phyloP scores from a whole-genome alignment of 139 green algal genomes.

The Nannochloris sp. region DNA sequence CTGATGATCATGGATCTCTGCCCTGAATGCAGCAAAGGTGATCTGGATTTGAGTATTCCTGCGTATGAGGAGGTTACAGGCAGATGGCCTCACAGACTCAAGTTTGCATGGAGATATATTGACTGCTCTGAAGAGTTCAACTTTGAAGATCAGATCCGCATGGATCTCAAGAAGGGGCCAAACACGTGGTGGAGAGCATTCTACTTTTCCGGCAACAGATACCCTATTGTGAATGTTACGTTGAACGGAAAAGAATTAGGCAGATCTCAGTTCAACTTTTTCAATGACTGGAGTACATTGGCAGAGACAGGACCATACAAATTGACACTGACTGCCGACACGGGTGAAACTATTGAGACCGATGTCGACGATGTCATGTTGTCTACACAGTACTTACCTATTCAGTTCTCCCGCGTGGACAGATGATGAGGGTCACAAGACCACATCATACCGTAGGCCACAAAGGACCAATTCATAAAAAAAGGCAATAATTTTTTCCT shows the following conservation, averaged over 20 bases:
- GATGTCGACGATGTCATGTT: neutral
- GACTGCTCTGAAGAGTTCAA: conserved; percentile 1
- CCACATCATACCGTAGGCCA: no score
- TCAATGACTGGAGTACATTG: neutral
- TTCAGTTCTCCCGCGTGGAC: neutral
- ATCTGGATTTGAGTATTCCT: conserved; percentile 12
- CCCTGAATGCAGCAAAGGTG: conserved; percentile 10
- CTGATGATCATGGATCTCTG: conserved; percentile 16
- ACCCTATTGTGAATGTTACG: neutral
- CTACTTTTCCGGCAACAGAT: conserved; percentile 10
- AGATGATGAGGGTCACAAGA: no score
- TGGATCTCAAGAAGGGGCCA: conserved; percentile 6
- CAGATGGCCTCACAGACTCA: neutral
- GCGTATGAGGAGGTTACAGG: conserved; percentile 9
- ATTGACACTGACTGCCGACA: neutral
- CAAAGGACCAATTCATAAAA: no score
- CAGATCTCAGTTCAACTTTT: conserved; percentile 3
- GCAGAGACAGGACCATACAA: neutral
- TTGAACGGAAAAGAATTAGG: conserved; percentile 8
- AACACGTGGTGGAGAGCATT: conserved; percentile 18
- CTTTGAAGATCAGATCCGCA: neutral
- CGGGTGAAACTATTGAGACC: neutral
- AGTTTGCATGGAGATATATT: neutral
- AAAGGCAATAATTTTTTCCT: no score
- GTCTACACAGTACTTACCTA: neutral